Conservation (phyloP, 345 rosid species). For the Citrus cavaleriei region DNA sequence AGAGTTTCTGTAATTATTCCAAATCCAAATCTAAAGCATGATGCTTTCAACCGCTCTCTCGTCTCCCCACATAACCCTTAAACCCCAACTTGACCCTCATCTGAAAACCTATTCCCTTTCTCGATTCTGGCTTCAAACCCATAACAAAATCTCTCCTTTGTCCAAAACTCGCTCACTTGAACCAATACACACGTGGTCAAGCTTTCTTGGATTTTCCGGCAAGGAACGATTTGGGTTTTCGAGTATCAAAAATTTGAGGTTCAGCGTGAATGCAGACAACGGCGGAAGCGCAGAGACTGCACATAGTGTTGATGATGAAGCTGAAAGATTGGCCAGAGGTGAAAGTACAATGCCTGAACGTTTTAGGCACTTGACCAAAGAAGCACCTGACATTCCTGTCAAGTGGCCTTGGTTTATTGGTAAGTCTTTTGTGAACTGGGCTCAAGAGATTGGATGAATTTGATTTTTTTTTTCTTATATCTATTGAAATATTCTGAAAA, state of each 20-base stretch:
- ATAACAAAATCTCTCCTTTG: background rate
- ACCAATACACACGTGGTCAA: background rate
- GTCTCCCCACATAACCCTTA: slow-evolving; percentile 10
- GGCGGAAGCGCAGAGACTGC: slow-evolving; percentile 21
- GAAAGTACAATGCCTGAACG: slow-evolving; percentile 88
- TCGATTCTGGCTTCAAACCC: slow-evolving; percentile 3
- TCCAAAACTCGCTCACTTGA: slow-evolving; percentile 5
- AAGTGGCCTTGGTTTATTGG: slow-evolving; percentile 90
- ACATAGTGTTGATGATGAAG: slow-evolving; percentile 43
- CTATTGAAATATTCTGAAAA: background rate
- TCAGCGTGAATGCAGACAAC: slow-evolving; percentile 34
- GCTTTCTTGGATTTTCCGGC: background rate
- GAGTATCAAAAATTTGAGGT: slow-evolving; percentile 15
- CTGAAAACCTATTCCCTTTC: slow-evolving; percentile 13
- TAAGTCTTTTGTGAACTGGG: slow-evolving; percentile 23
- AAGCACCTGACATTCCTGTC: slow-evolving; percentile 65
- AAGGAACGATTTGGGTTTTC: slow-evolving; percentile 13
- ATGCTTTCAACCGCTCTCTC: slow-evolving; percentile 4
- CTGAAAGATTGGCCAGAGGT: slow-evolving; percentile 50
- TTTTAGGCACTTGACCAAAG: slow-evolving; percentile 76
- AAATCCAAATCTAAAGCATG: background rate
- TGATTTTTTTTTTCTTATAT: background rate
- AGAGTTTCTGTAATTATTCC: background rate
- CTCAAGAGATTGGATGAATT: background rate
- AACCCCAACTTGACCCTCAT: background rate